phyloP scores from a whole-genome alignment of 306 rosid species.

The Cucumis melo region DNA sequence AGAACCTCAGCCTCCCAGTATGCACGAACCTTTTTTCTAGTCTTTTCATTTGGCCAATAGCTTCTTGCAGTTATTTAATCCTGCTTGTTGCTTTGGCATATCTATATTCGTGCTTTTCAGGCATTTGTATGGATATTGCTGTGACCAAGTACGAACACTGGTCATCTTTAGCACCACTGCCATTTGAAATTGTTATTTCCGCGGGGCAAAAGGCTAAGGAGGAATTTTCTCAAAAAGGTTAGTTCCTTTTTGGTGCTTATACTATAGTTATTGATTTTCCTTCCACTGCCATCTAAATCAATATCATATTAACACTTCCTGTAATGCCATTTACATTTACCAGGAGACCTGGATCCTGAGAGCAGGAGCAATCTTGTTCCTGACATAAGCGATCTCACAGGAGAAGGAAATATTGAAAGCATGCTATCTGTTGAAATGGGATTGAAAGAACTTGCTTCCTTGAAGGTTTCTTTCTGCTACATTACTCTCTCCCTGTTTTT shows the following conservation, averaged over 20 bases:
- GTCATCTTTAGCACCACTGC: constrained; percentile 97
- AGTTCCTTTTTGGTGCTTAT: constrained; percentile 21
- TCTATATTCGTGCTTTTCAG: constrained; percentile 33
- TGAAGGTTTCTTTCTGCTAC: constrained; percentile 46
- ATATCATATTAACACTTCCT: constrained; percentile 5
- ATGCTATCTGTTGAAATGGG: constrained; percentile 99
- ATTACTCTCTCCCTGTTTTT: constrained; percentile 11
- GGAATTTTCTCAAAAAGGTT: constrained; percentile 74
- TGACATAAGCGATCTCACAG: constrained; percentile 77
- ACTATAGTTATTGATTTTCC: constrained; percentile 4
- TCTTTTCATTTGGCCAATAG: constrained; percentile 8
- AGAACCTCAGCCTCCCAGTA: neutral
- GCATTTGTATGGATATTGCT: constrained; percentile 88
- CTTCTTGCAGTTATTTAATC: constrained; percentile 1
- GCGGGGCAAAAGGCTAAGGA: constrained; percentile 99
- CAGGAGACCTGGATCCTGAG: constrained; percentile 61
- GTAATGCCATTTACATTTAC: constrained; percentile 17
- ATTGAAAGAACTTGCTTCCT: constrained; percentile 75
- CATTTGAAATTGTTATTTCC: constrained; percentile 93
- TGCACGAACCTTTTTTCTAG: neutral
- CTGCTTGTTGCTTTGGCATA: constrained; percentile 13
- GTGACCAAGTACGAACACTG: constrained; percentile 77
- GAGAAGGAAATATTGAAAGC: constrained; percentile 94
- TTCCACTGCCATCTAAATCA: neutral
- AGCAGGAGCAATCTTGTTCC: constrained; percentile 54